phyloP scores from a whole-genome alignment of 1,139 yeast genomes.

The Scheffersomyces illinoinensis region DNA sequence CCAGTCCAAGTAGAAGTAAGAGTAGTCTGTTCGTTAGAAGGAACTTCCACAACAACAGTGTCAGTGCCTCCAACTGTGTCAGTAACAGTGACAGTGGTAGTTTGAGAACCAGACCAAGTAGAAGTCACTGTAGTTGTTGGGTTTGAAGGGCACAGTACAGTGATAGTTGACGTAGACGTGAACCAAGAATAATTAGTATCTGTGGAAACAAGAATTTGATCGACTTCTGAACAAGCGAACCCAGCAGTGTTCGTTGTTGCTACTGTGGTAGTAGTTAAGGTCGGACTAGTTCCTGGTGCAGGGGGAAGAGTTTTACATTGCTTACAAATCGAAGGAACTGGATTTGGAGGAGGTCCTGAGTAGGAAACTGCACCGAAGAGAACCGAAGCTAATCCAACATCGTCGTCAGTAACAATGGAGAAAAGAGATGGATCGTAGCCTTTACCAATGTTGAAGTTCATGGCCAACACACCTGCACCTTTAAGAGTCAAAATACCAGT shows the following conservation, averaged over 20 bases:
- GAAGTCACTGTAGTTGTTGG: conserved; percentile 7
- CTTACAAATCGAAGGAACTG: conserved; percentile 17
- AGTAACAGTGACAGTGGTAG: conserved; percentile 5
- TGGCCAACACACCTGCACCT: conserved; percentile 7
- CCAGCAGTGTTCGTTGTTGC: conserved; percentile 9
- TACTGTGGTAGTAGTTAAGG: conserved; percentile 4
- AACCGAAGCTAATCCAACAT: not conserved
- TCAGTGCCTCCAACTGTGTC: conserved; percentile 7
- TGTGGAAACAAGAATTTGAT: conserved; percentile 5
- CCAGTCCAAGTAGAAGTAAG: not conserved
- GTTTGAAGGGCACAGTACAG: conserved; percentile 1
- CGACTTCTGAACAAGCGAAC: conserved; percentile 3
- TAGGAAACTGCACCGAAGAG: conserved; percentile 17
- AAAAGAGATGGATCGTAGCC: not conserved
- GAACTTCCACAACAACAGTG: conserved; percentile 8
- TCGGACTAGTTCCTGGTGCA: conserved; percentile 6
- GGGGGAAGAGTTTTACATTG: conserved; percentile 11
- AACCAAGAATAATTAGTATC: not conserved
- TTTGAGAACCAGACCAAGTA: conserved; percentile 12
- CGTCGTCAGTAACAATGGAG: not conserved
- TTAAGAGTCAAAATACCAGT: conserved; percentile 24
- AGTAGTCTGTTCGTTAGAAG: conserved; percentile 6
- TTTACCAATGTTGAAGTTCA: conserved; percentile 3
- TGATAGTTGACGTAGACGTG: conserved; percentile 1
- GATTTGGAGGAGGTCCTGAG: conserved; percentile 16